A percentile compares a stretch with the other conserved stretches of the same genome.
These are phyloP conservation scores for Erodium chrysanthum DNA, from an alignment of 441 rosid genomes.

Conservation along the genomic window DNA sequence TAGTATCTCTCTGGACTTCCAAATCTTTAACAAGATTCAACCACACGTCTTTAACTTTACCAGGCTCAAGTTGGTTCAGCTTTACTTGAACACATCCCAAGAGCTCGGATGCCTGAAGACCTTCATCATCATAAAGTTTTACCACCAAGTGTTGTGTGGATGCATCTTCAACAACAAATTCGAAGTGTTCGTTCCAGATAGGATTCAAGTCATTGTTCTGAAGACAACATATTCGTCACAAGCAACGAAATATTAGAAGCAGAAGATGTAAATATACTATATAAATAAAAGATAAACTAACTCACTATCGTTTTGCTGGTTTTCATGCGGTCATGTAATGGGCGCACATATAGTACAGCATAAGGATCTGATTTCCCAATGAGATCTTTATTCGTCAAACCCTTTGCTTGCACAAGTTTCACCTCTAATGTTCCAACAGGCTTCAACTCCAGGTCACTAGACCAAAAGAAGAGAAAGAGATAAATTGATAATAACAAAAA, in stretches of 20 bases:
- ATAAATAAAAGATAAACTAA: not conserved
- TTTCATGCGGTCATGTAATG: constrained; percentile 56
- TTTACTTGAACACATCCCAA: constrained; percentile 68
- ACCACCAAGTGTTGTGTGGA: constrained; percentile 72
- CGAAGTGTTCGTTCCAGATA: constrained; percentile 27
- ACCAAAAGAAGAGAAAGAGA: not conserved
- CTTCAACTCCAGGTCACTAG: constrained; percentile 77
- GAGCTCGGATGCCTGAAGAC: constrained; percentile 70
- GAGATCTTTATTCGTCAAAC: constrained; percentile 73
- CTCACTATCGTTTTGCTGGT: constrained; percentile 80
- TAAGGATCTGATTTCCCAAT: constrained; percentile 96
- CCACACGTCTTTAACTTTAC: constrained; percentile 86
- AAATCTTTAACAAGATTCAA: constrained; percentile 77
- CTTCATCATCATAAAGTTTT: constrained; percentile 78
- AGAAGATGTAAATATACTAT: not conserved
- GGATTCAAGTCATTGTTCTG: constrained; percentile 76
- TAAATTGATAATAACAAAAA: not conserved
- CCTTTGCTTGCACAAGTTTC: constrained; percentile 94
- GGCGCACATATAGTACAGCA: constrained; percentile 64
- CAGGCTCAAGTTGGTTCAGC: constrained; percentile 61
- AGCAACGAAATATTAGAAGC: not conserved
- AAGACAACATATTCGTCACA: not conserved
- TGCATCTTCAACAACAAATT: constrained; percentile 70
- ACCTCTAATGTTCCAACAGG: constrained; percentile 86
- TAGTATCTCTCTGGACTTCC: constrained; percentile 77